Percentiles rank a stretch among this genome's conserved stretches.
phyloP scores from a whole-genome alignment of 2,329 filamentous ascomycete species.

The Teratosphaeria gauchensis region DNA sequence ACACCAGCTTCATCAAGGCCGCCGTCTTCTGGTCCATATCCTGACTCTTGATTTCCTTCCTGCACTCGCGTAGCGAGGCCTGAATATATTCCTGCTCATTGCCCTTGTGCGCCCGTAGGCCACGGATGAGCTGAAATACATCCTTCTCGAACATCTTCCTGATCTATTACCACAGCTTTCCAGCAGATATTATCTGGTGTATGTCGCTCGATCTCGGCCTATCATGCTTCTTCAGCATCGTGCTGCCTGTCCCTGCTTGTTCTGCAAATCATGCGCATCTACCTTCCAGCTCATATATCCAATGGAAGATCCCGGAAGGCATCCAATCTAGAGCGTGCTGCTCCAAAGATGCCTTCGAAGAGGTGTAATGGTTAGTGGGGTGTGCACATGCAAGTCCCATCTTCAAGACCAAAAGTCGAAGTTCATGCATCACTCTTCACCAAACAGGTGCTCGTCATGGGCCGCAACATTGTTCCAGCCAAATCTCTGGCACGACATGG shows the following conservation, averaged over 20 bases:
- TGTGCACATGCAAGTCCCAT: background rate
- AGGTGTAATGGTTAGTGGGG: background rate
- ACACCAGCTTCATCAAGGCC: conserved; percentile 87
- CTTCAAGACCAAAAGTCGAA: background rate
- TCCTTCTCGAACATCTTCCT: conserved; percentile 92
- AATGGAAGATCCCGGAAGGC: background rate
- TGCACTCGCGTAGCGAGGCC: conserved; percentile 88
- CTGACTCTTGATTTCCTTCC: conserved; percentile 79
- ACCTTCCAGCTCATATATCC: background rate
- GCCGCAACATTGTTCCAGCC: background rate
- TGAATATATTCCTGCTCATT: conserved; percentile 93
- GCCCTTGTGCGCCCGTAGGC: conserved; percentile 89
- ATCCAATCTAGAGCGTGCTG: no score
- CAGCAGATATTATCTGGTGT: background rate
- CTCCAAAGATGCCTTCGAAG: background rate
- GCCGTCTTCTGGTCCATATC: conserved; percentile 98
- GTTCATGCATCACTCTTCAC: background rate
- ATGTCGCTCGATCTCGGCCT: background rate
- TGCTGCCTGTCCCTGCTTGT: background rate
- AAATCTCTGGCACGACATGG: background rate
- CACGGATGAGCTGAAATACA: conserved; percentile 95
- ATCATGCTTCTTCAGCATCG: background rate
- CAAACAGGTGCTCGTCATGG: background rate
- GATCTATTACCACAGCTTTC: background rate
- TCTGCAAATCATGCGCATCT: background rate